phyloP scores from a whole-genome alignment of 2,329 filamentous ascomycete genomes.

The Metarhizium guizhouense region DNA sequence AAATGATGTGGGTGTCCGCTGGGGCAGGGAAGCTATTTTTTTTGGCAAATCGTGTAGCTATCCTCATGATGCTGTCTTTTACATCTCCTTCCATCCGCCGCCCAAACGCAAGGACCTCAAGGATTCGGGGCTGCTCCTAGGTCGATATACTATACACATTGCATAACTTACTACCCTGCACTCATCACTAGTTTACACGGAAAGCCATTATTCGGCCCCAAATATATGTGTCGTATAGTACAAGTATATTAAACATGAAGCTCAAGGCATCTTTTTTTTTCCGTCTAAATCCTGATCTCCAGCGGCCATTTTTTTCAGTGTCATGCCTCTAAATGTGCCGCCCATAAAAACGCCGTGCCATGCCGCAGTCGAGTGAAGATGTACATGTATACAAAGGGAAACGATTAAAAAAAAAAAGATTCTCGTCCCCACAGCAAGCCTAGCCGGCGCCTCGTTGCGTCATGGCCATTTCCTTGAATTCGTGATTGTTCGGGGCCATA shows the following conservation, averaged over 20 bases:
- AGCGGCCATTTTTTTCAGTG: slow-evolving; percentile 12
- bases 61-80: too few species aligned
- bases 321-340: slow-evolving; percentile 15
- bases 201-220: background rate
- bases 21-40: too few species aligned
- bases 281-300: slow-evolving; percentile 16
- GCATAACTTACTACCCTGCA: background rate
- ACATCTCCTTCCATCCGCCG: too few species aligned
- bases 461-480: background rate
- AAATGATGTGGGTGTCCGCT: too few species aligned
- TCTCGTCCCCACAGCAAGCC: slow-evolving; percentile 4
- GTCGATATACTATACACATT: background rate
- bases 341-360: slow-evolving; percentile 39
- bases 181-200: slow-evolving; percentile 3
- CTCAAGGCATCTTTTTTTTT: slow-evolving; percentile 4
- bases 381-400: slow-evolving; percentile 29
- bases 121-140: background rate
- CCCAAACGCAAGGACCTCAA: background rate
- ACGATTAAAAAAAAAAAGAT: slow-evolving; percentile 1
- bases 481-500: background rate
- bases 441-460: background rate
- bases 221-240: slow-evolving; percentile 7
- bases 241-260: slow-evolving; percentile 8
- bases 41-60: too few species aligned
- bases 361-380: slow-evolving; percentile 47